Conservation (phyloP, 176 grass and related monocot species). For the Puccinellia tenuiflora region DNA sequence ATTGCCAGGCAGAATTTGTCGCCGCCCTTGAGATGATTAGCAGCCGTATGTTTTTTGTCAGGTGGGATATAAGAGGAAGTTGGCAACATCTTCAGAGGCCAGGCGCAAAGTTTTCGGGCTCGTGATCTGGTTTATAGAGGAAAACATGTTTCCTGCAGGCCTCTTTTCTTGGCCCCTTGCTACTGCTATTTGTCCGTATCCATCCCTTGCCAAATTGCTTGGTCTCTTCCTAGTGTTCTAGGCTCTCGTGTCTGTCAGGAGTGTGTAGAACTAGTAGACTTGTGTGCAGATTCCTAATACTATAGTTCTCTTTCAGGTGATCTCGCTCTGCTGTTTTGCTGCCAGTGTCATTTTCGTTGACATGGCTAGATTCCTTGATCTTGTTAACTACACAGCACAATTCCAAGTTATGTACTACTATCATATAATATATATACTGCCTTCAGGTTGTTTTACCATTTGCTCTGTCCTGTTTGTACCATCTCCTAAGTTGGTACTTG, state of each 20-base stretch:
- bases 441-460: not conserved
- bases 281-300: not conserved
- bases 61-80: slow-evolving; percentile 9
- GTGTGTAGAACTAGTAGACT: not conserved
- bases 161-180: slow-evolving; percentile 1
- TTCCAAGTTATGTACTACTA: not conserved
- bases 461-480: not conserved
- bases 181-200: not conserved
- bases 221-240: not conserved
- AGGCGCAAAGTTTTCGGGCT: not conserved
- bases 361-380: not conserved
- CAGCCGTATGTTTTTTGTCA: not conserved
- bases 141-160: not conserved
- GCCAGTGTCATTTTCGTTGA: not conserved
- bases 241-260: not conserved
- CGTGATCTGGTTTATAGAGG: not conserved
- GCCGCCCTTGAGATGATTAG: not conserved
- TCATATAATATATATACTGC: not conserved
- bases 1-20: slow-evolving; percentile 8
- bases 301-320: not conserved
- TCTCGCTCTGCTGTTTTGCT: not conserved
- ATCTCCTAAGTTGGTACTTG: not conserved
- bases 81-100: slow-evolving; percentile 27
- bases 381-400: not conserved
- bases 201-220: not conserved